Percentiles rank a stretch among this genome's conserved stretches.
These are phyloP conservation scores for Podospora appendiculata DNA, from an alignment of 495 filamentous ascomycete species.

Conservation along the genomic window DNA sequence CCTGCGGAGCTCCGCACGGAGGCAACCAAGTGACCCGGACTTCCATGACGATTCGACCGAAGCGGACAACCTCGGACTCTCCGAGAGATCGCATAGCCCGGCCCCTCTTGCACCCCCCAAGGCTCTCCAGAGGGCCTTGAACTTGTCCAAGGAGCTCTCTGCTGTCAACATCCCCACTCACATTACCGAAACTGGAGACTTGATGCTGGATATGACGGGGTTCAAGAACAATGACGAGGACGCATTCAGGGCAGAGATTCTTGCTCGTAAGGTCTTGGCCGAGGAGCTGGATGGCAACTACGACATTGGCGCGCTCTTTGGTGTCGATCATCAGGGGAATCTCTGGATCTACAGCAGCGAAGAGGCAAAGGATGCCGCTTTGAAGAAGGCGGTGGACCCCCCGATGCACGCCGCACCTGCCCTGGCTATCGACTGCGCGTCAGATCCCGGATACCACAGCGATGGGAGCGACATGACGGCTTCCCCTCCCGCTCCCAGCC, in stretches of 20 bases:
- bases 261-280: constrained; percentile 90
- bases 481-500: constrained; percentile 28
- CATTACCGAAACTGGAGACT: constrained; percentile 85
- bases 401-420: constrained; percentile 40
- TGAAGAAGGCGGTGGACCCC: constrained; percentile 37
- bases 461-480: constrained; percentile 44
- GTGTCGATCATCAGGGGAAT: constrained; percentile 89
- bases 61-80: constrained; percentile 23
- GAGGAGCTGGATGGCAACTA: constrained; percentile 93
- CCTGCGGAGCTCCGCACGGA: constrained; percentile 25
- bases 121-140: constrained; percentile 74
- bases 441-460: constrained; percentile 91
- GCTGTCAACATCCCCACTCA: constrained; percentile 86
- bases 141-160: constrained; percentile 79
- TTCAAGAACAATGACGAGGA: constrained; percentile 93
- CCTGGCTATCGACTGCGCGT: constrained; percentile 64
- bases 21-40: constrained; percentile 40
- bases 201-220: constrained; percentile 97
- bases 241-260: constrained; percentile 78
- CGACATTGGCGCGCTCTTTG: constrained; percentile 92
- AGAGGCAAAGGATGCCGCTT: constrained; percentile 78
- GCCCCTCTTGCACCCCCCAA: constrained; percentile 67
- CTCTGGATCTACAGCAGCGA: constrained; percentile 98
- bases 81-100: constrained; percentile 63
- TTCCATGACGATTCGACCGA: constrained; percentile 25